Evolutionary conservation across 495 filamentous ascomycete genomes (phyloP).

Genomic region (Talaromyces liani): DNA sequence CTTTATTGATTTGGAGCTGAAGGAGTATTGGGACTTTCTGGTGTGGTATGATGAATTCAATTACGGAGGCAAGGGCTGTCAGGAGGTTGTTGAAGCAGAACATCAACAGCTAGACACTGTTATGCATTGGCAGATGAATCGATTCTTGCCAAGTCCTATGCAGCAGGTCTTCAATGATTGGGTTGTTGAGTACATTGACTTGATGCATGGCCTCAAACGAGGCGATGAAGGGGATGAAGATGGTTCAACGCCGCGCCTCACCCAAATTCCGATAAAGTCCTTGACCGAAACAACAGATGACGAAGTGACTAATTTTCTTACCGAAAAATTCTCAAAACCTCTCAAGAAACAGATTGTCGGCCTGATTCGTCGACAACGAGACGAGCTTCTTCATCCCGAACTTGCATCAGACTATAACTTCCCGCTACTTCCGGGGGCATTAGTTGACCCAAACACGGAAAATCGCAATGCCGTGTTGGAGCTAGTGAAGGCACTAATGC

Average conservation of each 20-base stretch:
- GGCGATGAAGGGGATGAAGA: slow-evolving; percentile 41
- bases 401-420: slow-evolving; percentile 83
- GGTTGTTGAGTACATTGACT: slow-evolving; percentile 88
- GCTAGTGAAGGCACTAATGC: slow-evolving; percentile 84
- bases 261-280: slow-evolving; percentile 52
- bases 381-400: slow-evolving; percentile 84
- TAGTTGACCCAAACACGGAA: slow-evolving; percentile 47
- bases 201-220: slow-evolving; percentile 82
- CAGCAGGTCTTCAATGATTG: slow-evolving; percentile 86
- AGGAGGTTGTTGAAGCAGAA: slow-evolving; percentile 74
- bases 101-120: slow-evolving; percentile 83
- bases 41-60: slow-evolving; percentile 99
- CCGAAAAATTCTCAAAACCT: slow-evolving; percentile 74
- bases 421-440: slow-evolving; percentile 72
- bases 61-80: slow-evolving; percentile 89
- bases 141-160: slow-evolving; percentile 74
- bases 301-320: slow-evolving; percentile 52
- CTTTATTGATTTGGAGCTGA: slow-evolving; percentile 95
- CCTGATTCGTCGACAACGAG: slow-evolving; percentile 73
- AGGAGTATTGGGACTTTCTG: slow-evolving; percentile 99
- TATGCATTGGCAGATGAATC: slow-evolving; percentile 96
- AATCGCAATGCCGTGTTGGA: slow-evolving; percentile 76
- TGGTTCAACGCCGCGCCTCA: slow-evolving; percentile 61
- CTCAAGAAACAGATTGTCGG: slow-evolving; percentile 78
- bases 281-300: slow-evolving; percentile 47